These are phyloP conservation scores for Tetramitus jugosus DNA, from an alignment of 208 protist genomes.

Conservation along the genomic window DNA sequence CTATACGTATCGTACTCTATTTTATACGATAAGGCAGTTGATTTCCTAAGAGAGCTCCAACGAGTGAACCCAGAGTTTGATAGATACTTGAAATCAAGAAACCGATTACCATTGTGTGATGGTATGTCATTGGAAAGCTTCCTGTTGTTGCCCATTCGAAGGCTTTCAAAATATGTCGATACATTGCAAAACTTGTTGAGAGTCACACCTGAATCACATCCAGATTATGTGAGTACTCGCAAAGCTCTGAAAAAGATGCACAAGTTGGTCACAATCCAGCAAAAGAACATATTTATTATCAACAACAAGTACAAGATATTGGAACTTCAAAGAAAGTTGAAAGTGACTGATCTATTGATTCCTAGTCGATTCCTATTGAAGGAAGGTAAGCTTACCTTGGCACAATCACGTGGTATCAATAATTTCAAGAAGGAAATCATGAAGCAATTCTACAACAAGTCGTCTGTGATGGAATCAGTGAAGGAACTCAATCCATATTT, in stretches of 20 bases:
- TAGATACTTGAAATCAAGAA: neutral
- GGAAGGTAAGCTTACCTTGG: neutral
- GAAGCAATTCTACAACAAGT: constrained; percentile 5
- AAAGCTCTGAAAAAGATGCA: neutral
- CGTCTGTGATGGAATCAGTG: too few relatives aligned
- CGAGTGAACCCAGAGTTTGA: neutral
- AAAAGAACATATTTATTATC: neutral
- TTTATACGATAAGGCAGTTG: neutral
- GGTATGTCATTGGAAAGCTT: neutral
- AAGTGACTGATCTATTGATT: neutral
- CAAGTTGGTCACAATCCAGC: too few relatives aligned
- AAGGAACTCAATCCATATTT: neutral
- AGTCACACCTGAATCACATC: neutral
- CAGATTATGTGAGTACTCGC: neutral
- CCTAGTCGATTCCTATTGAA: neutral
- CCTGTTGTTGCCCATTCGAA: neutral
- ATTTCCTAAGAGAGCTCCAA: neutral
- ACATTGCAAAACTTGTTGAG: constrained; percentile 14
- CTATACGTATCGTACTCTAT: neutral
- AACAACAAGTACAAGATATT: constrained; percentile 19
- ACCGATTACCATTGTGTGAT: neutral
- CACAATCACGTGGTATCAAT: neutral
- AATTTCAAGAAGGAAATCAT: constrained; percentile 14
- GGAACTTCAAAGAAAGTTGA: neutral
- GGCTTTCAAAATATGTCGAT: neutral